Base-by-base conservation (phyloP, 306 rosid species). In the Boehmeria nivea region DNA sequence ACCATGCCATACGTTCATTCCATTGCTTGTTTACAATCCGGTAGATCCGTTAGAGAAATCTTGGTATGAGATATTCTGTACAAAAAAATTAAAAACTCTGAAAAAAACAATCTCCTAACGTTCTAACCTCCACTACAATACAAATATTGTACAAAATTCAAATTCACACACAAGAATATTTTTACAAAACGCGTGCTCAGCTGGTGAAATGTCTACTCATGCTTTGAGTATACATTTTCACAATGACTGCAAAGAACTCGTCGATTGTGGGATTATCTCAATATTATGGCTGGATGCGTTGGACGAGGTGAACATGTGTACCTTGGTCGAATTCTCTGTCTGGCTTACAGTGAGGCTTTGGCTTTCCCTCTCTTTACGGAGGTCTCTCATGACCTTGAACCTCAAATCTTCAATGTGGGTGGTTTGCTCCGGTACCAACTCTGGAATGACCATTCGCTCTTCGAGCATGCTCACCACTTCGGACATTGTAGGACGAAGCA, bases 341-440 rank as follows among this genome's bases (percentile, higher is more conserved):
- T 55, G 72, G 72, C 63, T 74, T 61, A n/a, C 67, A 51, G 65
- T 65, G 42, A 16, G 49, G 69, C 80, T 72, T 43, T 63, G 73
- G n/a, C 36, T 54, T 44, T 70, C 28, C 66, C 60, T 28, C 27
- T 62, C 26, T 40, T 55, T 49, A 20, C 67, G 81, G 62, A 81
- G 69, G 71, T 87, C 91, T 70, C 84, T 76, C 74, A 87, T 81
- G 50, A 86, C 86, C 80, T 78, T 83, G 28, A 87, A 87, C 74
- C 91, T 80, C 60, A 87, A 46, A 58, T 87, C 95, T 22, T 70
- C 82, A 26, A 1, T 47, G 19, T 58, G 61, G 47, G 33, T 8
- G 39, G 80, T 70, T 20, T 82, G 76, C 42, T 81, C 79, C 11
- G 81, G 82, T 44, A 74, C 50, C 54, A 48, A 20, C 12, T 76